Base-by-base conservation (phyloP, 1,139 yeast genomes). In the Yamadazyma atmosphaerica region DNA sequence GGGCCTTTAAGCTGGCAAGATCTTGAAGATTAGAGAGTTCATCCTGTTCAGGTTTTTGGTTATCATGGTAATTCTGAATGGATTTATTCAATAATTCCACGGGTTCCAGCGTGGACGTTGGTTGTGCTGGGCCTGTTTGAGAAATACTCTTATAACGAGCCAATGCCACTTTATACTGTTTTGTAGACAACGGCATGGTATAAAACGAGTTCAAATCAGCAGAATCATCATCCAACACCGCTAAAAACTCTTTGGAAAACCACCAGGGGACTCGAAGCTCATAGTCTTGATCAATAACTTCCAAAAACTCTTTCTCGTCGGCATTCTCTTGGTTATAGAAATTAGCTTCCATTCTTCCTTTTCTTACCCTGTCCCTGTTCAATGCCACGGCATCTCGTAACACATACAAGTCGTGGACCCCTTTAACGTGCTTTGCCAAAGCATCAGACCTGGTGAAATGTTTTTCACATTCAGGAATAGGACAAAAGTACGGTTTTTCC, bases 391-490 rank as follows among this genome's bases (percentile, higher is more conserved):
- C 69, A 44, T 68, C 72, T 32, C 64, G 57, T 15, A 61, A 52
- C 37, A 61, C 58, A 41, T 69, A 70, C 40, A 72, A 67, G 41
- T 79, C 83, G 51, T 83, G 89, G 1, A 74, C 83, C 0, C 81
- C 74, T 36, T 79, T 71, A 38, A 83, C 68, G 55, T 85, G 92
- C 50, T 78, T 74, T 11, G 83, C 74, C 45, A 85, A 63, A 1
- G 83, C 85, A 45, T 80, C 86, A 1, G 81, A 67, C 40, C 83
- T 57, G 0, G 79, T 71, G 51, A 82, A 83, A 37, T 72, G 73
- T 43, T 78, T 72, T 41, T 74, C 77, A 59, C 92, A 85, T 50
- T 82, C 88, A 1, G 88, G 88, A 11, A 83, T 68, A 0, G 81
- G 72, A 54, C 94, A 85, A 47, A 72, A 78, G 51, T 78, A 81